Conservation (phyloP, 805 yeast genomes). For the Cyberlindnera maclurae region DNA sequence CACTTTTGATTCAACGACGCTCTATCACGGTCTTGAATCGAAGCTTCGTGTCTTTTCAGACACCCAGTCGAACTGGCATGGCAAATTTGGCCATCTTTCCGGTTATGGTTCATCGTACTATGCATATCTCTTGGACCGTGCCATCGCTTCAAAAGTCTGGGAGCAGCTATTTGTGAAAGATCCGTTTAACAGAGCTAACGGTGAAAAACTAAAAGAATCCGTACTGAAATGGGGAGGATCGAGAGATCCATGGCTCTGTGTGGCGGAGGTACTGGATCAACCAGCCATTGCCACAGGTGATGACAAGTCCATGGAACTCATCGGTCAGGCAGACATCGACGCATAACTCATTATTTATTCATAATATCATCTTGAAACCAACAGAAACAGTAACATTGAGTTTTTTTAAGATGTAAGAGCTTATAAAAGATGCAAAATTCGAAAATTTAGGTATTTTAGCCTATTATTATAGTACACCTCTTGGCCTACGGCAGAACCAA, state of each 20-base stretch:
- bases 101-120: slow-evolving; percentile 94
- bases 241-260: slow-evolving; percentile 78
- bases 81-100: slow-evolving; percentile 86
- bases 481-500: neutral
- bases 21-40: slow-evolving; percentile 62
- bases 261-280: slow-evolving; percentile 70
- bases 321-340: slow-evolving; percentile 29
- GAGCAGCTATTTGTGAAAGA: slow-evolving; percentile 57
- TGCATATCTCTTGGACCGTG: slow-evolving; percentile 85
- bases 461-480: neutral
- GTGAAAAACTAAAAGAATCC: slow-evolving; percentile 61
- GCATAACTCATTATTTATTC: neutral
- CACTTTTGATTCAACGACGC: slow-evolving; percentile 47
- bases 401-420: neutral
- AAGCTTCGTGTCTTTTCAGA: slow-evolving; percentile 59
- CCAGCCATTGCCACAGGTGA: slow-evolving; percentile 62
- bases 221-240: slow-evolving; percentile 93
- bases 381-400: neutral
- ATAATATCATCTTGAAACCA: neutral
- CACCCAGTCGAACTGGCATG: slow-evolving; percentile 77
- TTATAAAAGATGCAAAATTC: no score
- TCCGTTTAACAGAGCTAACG: slow-evolving; percentile 68
- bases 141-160: slow-evolving; percentile 87
- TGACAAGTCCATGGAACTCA: slow-evolving; percentile 55
- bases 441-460: neutral